These are phyloP conservation scores for Echinochloa phyllopogon DNA, from an alignment of 176 grass and related monocot species.

Conservation along the genomic window DNA sequence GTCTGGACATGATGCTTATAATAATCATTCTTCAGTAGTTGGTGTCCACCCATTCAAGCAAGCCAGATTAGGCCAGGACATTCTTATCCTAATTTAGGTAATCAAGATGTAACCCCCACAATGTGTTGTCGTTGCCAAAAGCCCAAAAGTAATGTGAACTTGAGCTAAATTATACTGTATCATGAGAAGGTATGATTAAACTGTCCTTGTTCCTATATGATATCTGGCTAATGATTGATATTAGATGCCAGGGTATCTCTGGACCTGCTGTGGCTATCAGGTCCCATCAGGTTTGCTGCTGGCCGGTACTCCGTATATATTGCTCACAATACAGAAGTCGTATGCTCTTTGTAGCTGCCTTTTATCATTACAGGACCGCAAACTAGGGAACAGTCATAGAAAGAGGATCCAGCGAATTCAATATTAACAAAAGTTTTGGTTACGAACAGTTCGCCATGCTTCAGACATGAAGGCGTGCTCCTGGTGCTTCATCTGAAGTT, in stretches of 20 bases:
- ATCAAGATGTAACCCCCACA: constrained; percentile 33
- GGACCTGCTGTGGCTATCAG: neutral
- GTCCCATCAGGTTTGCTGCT: neutral
- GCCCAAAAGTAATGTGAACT: neutral
- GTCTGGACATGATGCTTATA: neutral
- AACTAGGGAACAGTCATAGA: neutral
- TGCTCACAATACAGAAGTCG: neutral
- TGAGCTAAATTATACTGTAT: neutral
- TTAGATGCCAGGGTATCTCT: constrained; percentile 7
- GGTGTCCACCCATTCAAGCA: neutral
- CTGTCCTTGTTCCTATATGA: constrained; percentile 28
- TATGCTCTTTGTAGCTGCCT: neutral
- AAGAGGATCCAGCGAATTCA: neutral
- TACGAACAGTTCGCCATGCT: neutral
- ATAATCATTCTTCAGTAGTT: constrained; percentile 23
- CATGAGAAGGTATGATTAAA: constrained; percentile 24
- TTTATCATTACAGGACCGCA: neutral
- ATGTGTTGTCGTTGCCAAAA: neutral
- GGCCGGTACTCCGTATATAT: too few relatives aligned
- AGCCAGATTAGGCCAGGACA: constrained; percentile 27
- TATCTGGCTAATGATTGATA: constrained; percentile 23
- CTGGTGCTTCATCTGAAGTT: neutral
- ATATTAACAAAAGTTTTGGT: neutral
- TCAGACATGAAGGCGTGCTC: neutral
- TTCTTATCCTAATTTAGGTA: constrained; percentile 12